phyloP scores from a whole-genome alignment of 2,329 filamentous ascomycete species.

The Cyclaneusma minus region DNA sequence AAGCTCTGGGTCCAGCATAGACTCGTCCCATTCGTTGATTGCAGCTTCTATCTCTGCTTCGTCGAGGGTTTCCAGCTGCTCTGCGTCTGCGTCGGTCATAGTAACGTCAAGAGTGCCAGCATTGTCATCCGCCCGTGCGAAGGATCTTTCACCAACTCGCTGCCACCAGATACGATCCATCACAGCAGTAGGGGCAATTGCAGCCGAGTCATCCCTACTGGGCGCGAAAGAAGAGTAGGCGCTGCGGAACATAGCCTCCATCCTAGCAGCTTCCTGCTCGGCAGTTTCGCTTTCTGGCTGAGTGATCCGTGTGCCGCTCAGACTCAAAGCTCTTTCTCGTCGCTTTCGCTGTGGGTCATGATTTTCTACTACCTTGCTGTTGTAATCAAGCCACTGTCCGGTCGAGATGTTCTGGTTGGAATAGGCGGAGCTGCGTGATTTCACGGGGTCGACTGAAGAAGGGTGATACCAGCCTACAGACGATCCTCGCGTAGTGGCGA shows the following conservation, averaged over 20 bases:
- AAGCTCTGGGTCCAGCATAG: constrained; percentile 39
- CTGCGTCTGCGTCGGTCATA: constrained; percentile 6
- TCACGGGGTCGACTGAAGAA: constrained; percentile 10
- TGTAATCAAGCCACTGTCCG: constrained; percentile 57
- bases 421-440: constrained; percentile 35
- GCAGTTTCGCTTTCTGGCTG: constrained; percentile 25
- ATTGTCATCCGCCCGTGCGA: constrained; percentile 42
- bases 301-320: constrained; percentile 42
- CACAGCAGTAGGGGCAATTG: constrained; percentile 51
- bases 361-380: constrained; percentile 44
- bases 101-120: constrained; percentile 5
- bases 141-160: constrained; percentile 47
- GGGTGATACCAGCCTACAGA: constrained; percentile 31
- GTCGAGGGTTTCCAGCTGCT: constrained; percentile 1
- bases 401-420: constrained; percentile 48
- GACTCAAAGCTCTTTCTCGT: constrained; percentile 55
- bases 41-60: constrained; percentile 1
- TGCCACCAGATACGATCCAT: constrained; percentile 66
- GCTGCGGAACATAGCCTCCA: constrained; percentile 60
- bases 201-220: constrained; percentile 55
- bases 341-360: constrained; percentile 45
- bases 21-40: constrained; percentile 33
- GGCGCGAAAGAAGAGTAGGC: constrained; percentile 73
- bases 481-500: constrained; percentile 42
- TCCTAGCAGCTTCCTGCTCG: constrained; percentile 46